Percentiles rank a stretch among this genome's conserved stretches.
phyloP scores from a whole-genome alignment of 2,329 filamentous ascomycete genomes.

The Sporothrix euskadiensis region DNA sequence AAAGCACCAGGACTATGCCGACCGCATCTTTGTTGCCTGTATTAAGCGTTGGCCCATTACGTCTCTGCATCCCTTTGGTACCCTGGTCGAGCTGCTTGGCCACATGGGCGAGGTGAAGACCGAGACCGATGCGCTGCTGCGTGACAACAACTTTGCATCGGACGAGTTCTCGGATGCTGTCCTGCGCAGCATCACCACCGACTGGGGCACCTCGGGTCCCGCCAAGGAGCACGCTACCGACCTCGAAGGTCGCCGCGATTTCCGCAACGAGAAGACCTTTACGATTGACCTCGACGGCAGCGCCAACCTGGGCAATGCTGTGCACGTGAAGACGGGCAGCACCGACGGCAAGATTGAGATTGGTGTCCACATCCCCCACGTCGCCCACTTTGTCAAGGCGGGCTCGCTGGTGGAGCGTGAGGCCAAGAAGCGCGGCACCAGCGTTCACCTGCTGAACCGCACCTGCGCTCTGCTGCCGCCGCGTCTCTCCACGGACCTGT shows the following conservation, averaged over 20 bases:
- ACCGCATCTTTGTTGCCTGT: constrained; percentile 96
- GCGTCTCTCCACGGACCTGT: constrained; percentile 81
- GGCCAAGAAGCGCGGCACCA: constrained; percentile 95
- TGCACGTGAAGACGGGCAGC: constrained; percentile 83
- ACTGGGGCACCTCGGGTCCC: constrained; percentile 69
- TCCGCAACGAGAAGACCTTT: constrained; percentile 84
- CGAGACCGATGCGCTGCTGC: constrained; percentile 92
- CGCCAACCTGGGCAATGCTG: constrained; percentile 85
- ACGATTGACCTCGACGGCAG: constrained; percentile 89
- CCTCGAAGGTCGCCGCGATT: constrained; percentile 78
- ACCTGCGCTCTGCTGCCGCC: constrained; percentile 84
- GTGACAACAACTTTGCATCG: constrained; percentile 97
- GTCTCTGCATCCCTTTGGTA: constrained; percentile 97
- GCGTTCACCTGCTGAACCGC: constrained; percentile 90
- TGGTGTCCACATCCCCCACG: constrained; percentile 91
- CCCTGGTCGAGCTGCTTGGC: constrained; percentile 92
- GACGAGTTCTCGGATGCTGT: constrained; percentile 98
- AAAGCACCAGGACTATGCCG: constrained; percentile 96
- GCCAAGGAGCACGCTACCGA: constrained; percentile 76
- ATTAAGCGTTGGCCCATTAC: constrained; percentile 99
- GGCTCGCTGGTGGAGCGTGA: constrained; percentile 95
- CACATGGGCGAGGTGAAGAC: constrained; percentile 97
- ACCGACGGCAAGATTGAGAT: constrained; percentile 87
- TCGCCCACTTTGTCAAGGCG: constrained; percentile 94
- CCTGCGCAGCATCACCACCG: constrained; percentile 85